phyloP scores from a whole-genome alignment of 345 rosid species.

The Anastatica hierochuntica region DNA sequence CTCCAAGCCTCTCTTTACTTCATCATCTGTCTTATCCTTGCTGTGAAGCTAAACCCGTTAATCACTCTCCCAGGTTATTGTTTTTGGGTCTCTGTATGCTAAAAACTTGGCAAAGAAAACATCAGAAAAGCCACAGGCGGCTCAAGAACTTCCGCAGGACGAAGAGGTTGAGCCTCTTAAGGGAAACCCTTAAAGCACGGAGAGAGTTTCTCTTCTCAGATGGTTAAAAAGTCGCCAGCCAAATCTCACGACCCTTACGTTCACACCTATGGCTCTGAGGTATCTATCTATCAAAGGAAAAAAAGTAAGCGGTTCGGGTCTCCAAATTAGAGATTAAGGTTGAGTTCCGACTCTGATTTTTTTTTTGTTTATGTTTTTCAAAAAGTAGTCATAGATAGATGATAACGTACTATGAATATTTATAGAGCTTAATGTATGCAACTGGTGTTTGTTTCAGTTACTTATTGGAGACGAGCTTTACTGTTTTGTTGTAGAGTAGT shows the following conservation, averaged over 20 bases:
- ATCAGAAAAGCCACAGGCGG: conserved; percentile 28
- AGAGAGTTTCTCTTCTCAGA: not conserved
- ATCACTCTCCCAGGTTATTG: conserved; percentile 38
- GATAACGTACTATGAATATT: not conserved
- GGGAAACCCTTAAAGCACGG: conserved; percentile 22
- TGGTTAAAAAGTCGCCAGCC: not conserved
- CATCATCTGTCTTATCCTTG: not conserved
- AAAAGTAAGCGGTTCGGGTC: not conserved
- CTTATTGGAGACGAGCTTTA: not conserved
- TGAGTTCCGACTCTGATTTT: no score
- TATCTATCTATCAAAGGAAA: conserved; percentile 6
- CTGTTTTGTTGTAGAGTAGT: not conserved
- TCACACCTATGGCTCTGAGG: not conserved
- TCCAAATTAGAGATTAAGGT: not conserved
- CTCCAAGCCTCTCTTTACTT: not conserved
- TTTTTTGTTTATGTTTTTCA: no score
- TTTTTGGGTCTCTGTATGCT: conserved; percentile 62
- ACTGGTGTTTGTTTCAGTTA: no score
- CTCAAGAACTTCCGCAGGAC: conserved; percentile 27
- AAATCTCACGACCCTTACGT: not conserved
- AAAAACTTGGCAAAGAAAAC: conserved; percentile 42
- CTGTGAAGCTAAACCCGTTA: conserved; percentile 1
- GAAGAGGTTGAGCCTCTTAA: conserved; percentile 35
- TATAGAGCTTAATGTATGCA: not conserved
- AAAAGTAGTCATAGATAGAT: no score